phyloP scores from a whole-genome alignment of 2,329 filamentous ascomycete species.

The Dactylellina drechsleri region DNA sequence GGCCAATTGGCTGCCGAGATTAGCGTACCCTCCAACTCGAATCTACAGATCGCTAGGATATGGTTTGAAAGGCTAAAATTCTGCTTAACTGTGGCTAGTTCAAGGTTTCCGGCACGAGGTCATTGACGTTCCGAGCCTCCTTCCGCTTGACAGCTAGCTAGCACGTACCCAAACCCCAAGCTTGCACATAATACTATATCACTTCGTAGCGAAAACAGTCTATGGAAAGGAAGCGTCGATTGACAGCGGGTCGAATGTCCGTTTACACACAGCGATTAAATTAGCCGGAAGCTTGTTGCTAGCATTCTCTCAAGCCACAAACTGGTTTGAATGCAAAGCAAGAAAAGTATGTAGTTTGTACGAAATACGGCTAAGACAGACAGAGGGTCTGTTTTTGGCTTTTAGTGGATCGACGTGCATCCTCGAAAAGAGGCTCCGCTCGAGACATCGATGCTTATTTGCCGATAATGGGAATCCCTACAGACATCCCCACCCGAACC shows the following conservation, averaged over 20 bases:
- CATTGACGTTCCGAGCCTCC: conserved; percentile 51
- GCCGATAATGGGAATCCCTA: conserved; percentile 52
- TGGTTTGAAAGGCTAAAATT: conserved; percentile 22
- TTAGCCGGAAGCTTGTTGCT: conserved; percentile 43
- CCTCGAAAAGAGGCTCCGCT: conserved; percentile 50
- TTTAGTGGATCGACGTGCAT: conserved; percentile 20
- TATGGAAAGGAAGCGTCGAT: conserved; percentile 8
- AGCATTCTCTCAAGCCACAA: conserved; percentile 11
- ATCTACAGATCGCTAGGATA: conserved; percentile 20
- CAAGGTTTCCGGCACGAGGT: conserved; percentile 53
- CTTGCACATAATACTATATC: conserved; percentile 48
- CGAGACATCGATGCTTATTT: conserved; percentile 46
- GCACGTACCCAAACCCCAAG: conserved; percentile 2
- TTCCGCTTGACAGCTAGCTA: conserved; percentile 28
- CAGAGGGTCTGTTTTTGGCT: conserved; percentile 17
- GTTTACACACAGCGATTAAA: conserved; percentile 46
- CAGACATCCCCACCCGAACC: conserved; percentile 34
- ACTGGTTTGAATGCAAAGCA: background rate
- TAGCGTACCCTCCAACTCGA: conserved; percentile 3
- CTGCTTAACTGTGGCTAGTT: conserved; percentile 28
- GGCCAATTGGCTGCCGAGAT: background rate
- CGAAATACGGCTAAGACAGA: conserved; percentile 41
- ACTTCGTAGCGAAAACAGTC: conserved; percentile 4
- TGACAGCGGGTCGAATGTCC: conserved; percentile 42
- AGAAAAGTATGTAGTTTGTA: conserved; percentile 48